These are phyloP conservation scores for Mycosarcoma maydis DNA, from an alignment of 1,284 basidiomycete species.

Conservation along the genomic window DNA sequence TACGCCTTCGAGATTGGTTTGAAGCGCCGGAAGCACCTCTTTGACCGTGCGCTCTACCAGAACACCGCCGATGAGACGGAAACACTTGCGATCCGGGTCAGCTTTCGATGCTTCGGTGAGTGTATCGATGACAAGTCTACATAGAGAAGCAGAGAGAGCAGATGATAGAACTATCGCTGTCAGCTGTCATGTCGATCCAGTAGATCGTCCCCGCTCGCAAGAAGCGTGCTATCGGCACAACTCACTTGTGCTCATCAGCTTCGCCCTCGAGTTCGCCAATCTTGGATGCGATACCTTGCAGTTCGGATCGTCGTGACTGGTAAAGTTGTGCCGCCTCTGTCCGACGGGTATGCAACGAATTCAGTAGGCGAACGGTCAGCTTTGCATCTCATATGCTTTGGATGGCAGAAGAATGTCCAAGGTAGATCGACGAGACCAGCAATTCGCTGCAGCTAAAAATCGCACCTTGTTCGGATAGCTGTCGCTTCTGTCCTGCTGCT, in stretches of 20 bases:
- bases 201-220: too few species aligned
- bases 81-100: constrained; percentile 92
- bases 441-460: too few species aligned
- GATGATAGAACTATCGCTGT: too few species aligned
- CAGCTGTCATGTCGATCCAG: too few species aligned
- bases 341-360: background rate
- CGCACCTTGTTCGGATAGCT: constrained; percentile 42
- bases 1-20: constrained; percentile 62
- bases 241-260: constrained; percentile 65
- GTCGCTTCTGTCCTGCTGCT: constrained; percentile 27
- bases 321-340: constrained; percentile 55
- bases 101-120: constrained; percentile 72
- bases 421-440: too few species aligned
- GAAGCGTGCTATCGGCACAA: too few species aligned
- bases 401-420: background rate
- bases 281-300: constrained; percentile 64
- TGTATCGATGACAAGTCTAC: constrained; percentile 87
- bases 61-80: constrained; percentile 93
- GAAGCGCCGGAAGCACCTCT: constrained; percentile 84
- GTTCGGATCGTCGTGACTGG: constrained; percentile 55
- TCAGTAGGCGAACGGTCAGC: too few species aligned
- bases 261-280: constrained; percentile 65
- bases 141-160: too few species aligned
- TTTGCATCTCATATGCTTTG: too few species aligned
- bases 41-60: constrained; percentile 94